These are phyloP conservation scores for Myriosclerotinia scirpicola DNA, from an alignment of 2,329 filamentous ascomycete species.

Conservation along the genomic window DNA sequence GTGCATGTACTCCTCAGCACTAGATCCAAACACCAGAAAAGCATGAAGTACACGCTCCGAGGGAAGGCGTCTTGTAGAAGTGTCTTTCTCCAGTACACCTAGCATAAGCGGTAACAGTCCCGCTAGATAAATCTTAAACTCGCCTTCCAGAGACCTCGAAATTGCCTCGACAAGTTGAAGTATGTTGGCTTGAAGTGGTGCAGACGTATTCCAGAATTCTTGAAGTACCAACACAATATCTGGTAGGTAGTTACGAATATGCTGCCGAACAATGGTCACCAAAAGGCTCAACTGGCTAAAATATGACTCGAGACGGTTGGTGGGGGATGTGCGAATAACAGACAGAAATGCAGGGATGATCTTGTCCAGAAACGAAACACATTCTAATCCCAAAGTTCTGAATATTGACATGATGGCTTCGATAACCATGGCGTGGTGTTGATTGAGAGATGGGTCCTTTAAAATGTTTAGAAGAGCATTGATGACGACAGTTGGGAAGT, in stretches of 20 bases:
- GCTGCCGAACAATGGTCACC: constrained; percentile 92
- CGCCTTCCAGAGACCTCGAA: constrained; percentile 87
- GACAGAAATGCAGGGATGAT: constrained; percentile 92
- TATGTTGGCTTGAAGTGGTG: constrained; percentile 85
- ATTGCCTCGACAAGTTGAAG: constrained; percentile 91
- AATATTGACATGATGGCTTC: constrained; percentile 99
- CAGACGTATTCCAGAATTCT: constrained; percentile 83
- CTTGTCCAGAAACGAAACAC: constrained; percentile 88
- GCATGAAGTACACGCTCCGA: constrained; percentile 92
- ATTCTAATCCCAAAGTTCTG: constrained; percentile 91
- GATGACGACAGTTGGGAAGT: constrained; percentile 97
- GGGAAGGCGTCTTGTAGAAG: constrained; percentile 69
- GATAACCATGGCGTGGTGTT: constrained; percentile 91
- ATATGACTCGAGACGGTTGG: constrained; percentile 83
- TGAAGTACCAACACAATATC: constrained; percentile 83
- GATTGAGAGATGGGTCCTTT: constrained; percentile 83
- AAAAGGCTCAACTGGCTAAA: constrained; percentile 95
- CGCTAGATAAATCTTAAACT: constrained; percentile 96
- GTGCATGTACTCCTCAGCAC: constrained; percentile 98
- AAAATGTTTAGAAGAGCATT: constrained; percentile 91
- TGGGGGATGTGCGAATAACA: constrained; percentile 80
- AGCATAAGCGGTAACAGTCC: constrained; percentile 90
- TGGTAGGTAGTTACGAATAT: constrained; percentile 87
- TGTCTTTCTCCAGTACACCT: constrained; percentile 85
- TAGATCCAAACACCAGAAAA: constrained; percentile 93